phyloP scores from a whole-genome alignment of 495 filamentous ascomycete genomes.

The Polyplosphaeria fusca region DNA sequence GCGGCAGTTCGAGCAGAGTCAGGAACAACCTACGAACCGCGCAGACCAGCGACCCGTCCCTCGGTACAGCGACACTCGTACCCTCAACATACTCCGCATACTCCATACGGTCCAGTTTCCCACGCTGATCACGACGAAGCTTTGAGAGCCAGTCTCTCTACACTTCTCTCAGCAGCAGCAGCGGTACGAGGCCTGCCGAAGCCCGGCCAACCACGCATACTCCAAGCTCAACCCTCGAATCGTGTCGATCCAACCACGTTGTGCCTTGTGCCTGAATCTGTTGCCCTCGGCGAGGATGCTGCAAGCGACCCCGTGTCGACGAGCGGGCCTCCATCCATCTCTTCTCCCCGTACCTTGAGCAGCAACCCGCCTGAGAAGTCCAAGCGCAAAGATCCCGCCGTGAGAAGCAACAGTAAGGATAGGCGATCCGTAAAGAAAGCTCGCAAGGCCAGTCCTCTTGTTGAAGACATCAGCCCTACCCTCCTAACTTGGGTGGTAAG shows the following conservation, averaged over 20 bases:
- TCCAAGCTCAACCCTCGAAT: slow-evolving; percentile 9
- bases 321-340: slow-evolving; percentile 33
- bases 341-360: slow-evolving; percentile 21
- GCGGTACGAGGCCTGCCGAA: slow-evolving; percentile 81
- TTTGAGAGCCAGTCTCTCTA: slow-evolving; percentile 85
- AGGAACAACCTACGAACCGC: slow-evolving; percentile 40
- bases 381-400: slow-evolving; percentile 35
- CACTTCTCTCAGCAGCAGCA: slow-evolving; percentile 88
- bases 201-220: slow-evolving; percentile 39
- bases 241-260: slow-evolving; percentile 54
- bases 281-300: slow-evolving; percentile 54
- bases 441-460: slow-evolving; percentile 28
- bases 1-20: slow-evolving; percentile 45
- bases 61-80: slow-evolving; percentile 44
- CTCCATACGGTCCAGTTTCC: slow-evolving; percentile 70
- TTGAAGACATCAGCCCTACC: slow-evolving; percentile 60
- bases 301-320: slow-evolving; percentile 27
- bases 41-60: slow-evolving; percentile 36
- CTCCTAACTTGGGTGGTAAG: slow-evolving; percentile 88
- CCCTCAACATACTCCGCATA: slow-evolving; percentile 50
- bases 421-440: slow-evolving; percentile 32
- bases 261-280: slow-evolving; percentile 72
- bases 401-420: slow-evolving; percentile 32
- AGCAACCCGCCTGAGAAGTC: slow-evolving; percentile 22
- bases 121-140: slow-evolving; percentile 90